A percentile compares a stretch with the other conserved stretches of the same genome.
Evolutionary conservation across 805 yeast species (phyloP).

Genomic region (Zygoascus tannicola): DNA sequence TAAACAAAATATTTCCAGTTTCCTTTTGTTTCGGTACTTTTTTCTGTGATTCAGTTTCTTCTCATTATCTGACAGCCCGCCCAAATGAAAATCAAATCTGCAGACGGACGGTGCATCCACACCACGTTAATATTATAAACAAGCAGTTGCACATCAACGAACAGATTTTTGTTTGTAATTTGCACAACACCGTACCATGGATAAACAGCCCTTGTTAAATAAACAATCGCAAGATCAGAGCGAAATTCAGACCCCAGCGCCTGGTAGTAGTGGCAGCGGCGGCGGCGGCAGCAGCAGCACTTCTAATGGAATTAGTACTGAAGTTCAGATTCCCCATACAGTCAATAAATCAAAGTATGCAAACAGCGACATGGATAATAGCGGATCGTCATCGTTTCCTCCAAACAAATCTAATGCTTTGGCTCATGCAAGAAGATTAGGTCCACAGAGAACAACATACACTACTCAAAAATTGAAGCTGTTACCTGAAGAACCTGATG

Average conservation of each 20-base stretch:
- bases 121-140: no score
- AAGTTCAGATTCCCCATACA: no score
- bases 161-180: no score
- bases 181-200: no score
- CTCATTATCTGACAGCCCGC: no score
- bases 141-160: no score
- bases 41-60: no score
- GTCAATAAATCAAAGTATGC: neutral
- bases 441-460: conserved; percentile 65
- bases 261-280: neutral
- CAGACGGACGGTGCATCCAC: no score
- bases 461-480: conserved; percentile 82
- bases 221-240: neutral
- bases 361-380: neutral
- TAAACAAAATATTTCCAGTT: no score
- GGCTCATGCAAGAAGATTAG: conserved; percentile 16
- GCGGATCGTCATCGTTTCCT: neutral
- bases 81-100: no score
- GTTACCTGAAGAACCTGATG: conserved; percentile 49
- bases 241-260: neutral
- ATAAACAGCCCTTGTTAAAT: conserved; percentile 1
- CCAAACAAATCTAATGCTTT: neutral
- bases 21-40: no score
- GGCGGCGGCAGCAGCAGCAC: neutral
- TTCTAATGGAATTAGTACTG: no score